phyloP scores from a whole-genome alignment of 768 basidiomycete genomes.

The Hirschioporus abietinus region DNA sequence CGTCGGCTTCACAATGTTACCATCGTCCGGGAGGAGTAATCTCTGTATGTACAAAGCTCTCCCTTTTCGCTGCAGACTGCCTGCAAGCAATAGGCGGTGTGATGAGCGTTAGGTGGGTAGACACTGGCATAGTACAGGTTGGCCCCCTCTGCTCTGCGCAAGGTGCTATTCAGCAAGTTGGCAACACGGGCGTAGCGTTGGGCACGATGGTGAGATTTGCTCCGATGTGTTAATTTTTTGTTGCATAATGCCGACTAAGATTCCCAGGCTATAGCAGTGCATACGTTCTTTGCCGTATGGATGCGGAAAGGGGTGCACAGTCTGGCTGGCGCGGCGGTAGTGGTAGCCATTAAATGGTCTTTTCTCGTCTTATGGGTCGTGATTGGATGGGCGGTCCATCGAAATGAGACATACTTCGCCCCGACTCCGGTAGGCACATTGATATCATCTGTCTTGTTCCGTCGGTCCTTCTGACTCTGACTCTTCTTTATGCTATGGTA shows the following conservation, averaged over 20 bases:
- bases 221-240: neutral
- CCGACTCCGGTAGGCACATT: neutral
- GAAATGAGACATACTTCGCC: neutral
- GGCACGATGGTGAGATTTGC: conserved; percentile 27
- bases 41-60: conserved; percentile 14
- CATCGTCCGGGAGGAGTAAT: neutral
- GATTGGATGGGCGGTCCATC: conserved; percentile 24
- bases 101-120: conserved; percentile 26
- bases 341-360: conserved; percentile 28
- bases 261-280: conserved; percentile 27
- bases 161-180: conserved; percentile 34
- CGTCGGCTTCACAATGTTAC: conserved; percentile 15
- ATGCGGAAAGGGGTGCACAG: conserved; percentile 24
- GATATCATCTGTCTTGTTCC: neutral
- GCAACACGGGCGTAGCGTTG: conserved; percentile 37
- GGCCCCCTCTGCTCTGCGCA: conserved; percentile 34
- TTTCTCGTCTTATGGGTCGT: conserved; percentile 24
- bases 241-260: neutral
- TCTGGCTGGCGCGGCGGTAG: conserved; percentile 20
- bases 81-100: conserved; percentile 9
- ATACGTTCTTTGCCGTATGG: conserved; percentile 39
- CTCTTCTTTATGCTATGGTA: neutral
- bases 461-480: neutral
- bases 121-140: conserved; percentile 26
- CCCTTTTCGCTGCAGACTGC: conserved; percentile 12